phyloP scores from a whole-genome alignment of 371 early-diverging fungal genomes.

The Syncephalastrum contaminatum region DNA sequence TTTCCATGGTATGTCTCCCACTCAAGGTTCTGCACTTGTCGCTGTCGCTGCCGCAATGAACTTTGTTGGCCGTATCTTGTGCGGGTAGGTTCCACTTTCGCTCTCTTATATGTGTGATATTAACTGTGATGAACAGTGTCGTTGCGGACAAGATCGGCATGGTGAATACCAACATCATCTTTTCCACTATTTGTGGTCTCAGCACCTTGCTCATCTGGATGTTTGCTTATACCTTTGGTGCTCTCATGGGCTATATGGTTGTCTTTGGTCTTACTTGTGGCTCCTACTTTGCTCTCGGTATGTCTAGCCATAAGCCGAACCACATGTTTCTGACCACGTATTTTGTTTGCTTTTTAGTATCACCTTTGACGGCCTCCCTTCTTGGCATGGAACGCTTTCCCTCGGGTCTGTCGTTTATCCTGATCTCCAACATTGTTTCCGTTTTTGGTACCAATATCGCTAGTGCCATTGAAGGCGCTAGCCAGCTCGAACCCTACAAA shows the following conservation, averaged over 20 bases:
- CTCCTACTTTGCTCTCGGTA: constrained; percentile 34
- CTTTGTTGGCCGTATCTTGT: constrained; percentile 54
- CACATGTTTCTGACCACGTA: background rate
- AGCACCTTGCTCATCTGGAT: constrained; percentile 48
- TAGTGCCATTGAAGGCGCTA: constrained; percentile 27
- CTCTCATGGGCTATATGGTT: constrained; percentile 33
- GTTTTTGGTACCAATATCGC: constrained; percentile 42
- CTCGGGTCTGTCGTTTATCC: constrained; percentile 31
- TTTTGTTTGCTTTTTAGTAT: constrained; percentile 19
- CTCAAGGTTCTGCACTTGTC: constrained; percentile 33
- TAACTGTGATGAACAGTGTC: constrained; percentile 14
- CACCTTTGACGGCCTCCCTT: constrained; percentile 34
- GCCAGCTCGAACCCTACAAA: constrained; percentile 22
- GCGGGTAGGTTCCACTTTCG: constrained; percentile 17
- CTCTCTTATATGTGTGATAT: no score
- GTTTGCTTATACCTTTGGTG: constrained; percentile 40
- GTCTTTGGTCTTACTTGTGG: constrained; percentile 45
- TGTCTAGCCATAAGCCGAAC: background rate
- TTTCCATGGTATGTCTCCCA: constrained; percentile 21
- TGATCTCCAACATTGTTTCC: constrained; percentile 25
- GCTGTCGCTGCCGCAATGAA: constrained; percentile 53
- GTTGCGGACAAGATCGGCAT: constrained; percentile 48
- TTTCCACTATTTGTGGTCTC: constrained; percentile 25
- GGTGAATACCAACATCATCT: constrained; percentile 38
- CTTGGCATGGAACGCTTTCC: constrained; percentile 34